Percentiles rank a stretch among this genome's conserved stretches.
These are phyloP conservation scores for Phoma sp. DNA, from an alignment of 2,329 filamentous ascomycete genomes.

Conservation along the genomic window DNA sequence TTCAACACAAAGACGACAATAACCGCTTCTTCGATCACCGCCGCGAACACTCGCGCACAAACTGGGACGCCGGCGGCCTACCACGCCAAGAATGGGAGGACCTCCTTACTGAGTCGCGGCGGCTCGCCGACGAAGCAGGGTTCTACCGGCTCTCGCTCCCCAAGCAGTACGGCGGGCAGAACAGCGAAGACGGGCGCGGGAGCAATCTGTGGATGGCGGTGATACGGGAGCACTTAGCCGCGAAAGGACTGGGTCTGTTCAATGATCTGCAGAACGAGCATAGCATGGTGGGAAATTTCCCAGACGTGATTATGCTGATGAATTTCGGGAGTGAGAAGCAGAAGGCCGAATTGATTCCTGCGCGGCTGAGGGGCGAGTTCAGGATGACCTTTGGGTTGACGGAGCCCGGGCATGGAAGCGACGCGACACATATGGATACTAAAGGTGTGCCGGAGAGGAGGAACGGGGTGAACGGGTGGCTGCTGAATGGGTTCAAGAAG, in stretches of 20 bases:
- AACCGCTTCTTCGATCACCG: conserved; percentile 71
- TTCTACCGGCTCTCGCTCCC: conserved; percentile 68
- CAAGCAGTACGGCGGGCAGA: conserved; percentile 62
- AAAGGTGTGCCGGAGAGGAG: conserved; percentile 55
- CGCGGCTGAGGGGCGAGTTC: conserved; percentile 61
- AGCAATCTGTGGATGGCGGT: conserved; percentile 70
- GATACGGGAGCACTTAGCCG: conserved; percentile 66
- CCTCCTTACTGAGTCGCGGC: conserved; percentile 58
- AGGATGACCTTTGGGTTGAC: conserved; percentile 68
- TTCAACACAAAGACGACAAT: conserved; percentile 65
- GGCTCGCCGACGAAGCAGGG: conserved; percentile 64
- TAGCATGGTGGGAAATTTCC: conserved; percentile 68
- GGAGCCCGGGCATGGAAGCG: conserved; percentile 67
- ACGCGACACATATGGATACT: conserved; percentile 69
- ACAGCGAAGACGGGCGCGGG: conserved; percentile 51
- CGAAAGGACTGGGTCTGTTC: conserved; percentile 66
- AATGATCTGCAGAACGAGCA: conserved; percentile 72
- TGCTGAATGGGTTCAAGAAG: conserved; percentile 67
- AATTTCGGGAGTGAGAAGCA: conserved; percentile 66
- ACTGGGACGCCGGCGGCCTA: conserved; percentile 66
- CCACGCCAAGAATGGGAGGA: conserved; percentile 67
- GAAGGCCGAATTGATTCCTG: conserved; percentile 61
- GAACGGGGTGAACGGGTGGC: conserved; percentile 57
- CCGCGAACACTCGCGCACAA: conserved; percentile 67
- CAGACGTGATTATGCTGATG: conserved; percentile 67